These are phyloP conservation scores for Hericium erinaceus DNA, from an alignment of 768 basidiomycete species.

Conservation along the genomic window DNA sequence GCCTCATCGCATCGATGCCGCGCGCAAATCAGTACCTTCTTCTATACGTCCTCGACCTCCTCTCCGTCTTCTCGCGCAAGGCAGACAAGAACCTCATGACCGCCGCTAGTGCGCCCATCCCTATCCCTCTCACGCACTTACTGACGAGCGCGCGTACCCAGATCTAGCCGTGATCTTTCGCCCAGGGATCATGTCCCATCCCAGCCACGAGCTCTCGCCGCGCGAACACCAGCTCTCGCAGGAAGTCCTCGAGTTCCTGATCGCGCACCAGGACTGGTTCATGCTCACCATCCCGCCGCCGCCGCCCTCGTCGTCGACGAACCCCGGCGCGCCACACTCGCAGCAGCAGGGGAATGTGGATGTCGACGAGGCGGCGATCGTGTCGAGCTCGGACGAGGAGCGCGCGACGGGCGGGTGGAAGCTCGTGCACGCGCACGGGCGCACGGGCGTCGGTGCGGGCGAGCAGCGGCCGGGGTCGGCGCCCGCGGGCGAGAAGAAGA, in stretches of 20 bases:
- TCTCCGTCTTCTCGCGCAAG: constrained; percentile 91
- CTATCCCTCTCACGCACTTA: not conserved
- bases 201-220: constrained; percentile 78
- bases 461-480: not conserved
- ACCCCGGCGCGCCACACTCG: constrained; percentile 5
- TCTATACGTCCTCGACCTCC: constrained; percentile 90
- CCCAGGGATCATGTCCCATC: constrained; percentile 88
- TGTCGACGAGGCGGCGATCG: constrained; percentile 38
- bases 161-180: constrained; percentile 97
- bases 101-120: constrained; percentile 62
- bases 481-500: not conserved
- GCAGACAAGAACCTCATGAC: constrained; percentile 94
- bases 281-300: constrained; percentile 80
- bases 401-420: constrained; percentile 7
- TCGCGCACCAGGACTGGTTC: constrained; percentile 95
- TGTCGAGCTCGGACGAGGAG: constrained; percentile 34
- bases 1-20: constrained; percentile 77
- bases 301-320: constrained; percentile 23
- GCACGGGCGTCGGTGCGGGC: too few relatives aligned
- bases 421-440: not conserved
- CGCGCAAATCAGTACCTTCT: constrained; percentile 91
- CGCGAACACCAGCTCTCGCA: constrained; percentile 83
- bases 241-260: constrained; percentile 87
- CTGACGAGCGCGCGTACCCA: constrained; percentile 19
- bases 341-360: constrained; percentile 4